Evolutionary conservation across 2,329 filamentous ascomycete species (phyloP), one percentile per base, ranked within the genome.

Genomic region (Clonostachys rosea): DNA sequence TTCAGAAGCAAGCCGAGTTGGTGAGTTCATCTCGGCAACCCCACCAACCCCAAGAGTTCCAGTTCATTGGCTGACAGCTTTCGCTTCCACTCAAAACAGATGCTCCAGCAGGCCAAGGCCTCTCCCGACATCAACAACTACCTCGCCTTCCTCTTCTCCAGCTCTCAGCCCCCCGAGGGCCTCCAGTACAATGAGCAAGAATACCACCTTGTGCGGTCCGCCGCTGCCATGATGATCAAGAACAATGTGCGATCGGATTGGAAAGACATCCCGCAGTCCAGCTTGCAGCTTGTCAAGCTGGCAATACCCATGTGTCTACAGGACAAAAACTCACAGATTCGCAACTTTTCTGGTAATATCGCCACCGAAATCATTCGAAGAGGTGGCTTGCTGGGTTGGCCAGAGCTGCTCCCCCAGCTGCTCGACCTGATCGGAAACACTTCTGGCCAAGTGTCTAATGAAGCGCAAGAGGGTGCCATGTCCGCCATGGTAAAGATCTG

Each of bases 71-170:
- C 57, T 61, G 52, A 62, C 55, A 49, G 45, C 42, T 33, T 9
- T 36, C n/a, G 9, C 20, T 18, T 44, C 40, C 44, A 46, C 45
- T 43, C 48, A 43, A 51, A 45, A 45, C 59, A 97, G 94, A 95
- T 97, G 89, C 88, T 99, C 58, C 78, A 83, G 55, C 88, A 95
- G 71, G 94, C 92, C 51, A 95, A 89, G 65, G 73, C 77, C 45
- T 94, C 89, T 11, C 91, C 91, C 43, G 92, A 97, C 66, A 89
- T 96, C 74, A 92, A 95, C 74, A 97, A 97, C 71, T 99, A 99
- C 68, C 84, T 99, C 41, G 88, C 89, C 56, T 96, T 88, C 68
- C 81, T 99, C 52, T 89, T 95, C 68, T 89, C 88, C 50, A 90
- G 81, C 57, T 65, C 81, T 48, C 76, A 83, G 53, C 73, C 76